A percentile compares a stretch with the other conserved stretches of the same genome.
phyloP scores from a whole-genome alignment of 441 rosid species.

The Theobroma grandiflorum region DNA sequence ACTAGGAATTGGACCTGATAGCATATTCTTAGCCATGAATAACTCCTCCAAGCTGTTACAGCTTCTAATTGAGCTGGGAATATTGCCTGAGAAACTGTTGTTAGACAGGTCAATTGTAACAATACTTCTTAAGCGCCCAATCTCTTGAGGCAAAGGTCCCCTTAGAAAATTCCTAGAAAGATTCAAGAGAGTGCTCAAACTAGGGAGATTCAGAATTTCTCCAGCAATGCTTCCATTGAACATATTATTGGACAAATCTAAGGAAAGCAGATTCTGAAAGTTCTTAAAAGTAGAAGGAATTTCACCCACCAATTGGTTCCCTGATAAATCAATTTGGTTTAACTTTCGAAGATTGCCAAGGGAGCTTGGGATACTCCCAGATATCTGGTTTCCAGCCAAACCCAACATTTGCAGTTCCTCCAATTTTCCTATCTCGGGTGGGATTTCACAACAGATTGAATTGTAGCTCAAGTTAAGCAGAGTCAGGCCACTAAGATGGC shows the following conservation, averaged over 20 bases:
- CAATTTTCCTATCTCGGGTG: slow-evolving; percentile 47
- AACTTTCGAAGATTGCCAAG: slow-evolving; percentile 45
- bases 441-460: slow-evolving; percentile 48
- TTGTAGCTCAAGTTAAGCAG: slow-evolving; percentile 54
- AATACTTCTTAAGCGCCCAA: slow-evolving; percentile 40
- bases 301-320: slow-evolving; percentile 43
- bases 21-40: slow-evolving; percentile 42
- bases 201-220: slow-evolving; percentile 49
- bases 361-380: slow-evolving; percentile 45
- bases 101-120: slow-evolving; percentile 48
- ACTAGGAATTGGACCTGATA: slow-evolving; percentile 50
- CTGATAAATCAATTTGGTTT: slow-evolving; percentile 51
- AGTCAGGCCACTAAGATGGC: slow-evolving; percentile 44
- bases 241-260: slow-evolving; percentile 59
- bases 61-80: slow-evolving; percentile 45
- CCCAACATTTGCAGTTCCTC: slow-evolving; percentile 41
- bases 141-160: slow-evolving; percentile 47
- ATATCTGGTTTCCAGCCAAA: slow-evolving; percentile 48
- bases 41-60: slow-evolving; percentile 60
- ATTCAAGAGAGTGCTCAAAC: slow-evolving; percentile 48
- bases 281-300: slow-evolving; percentile 49
- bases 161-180: slow-evolving; percentile 49
- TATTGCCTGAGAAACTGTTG: slow-evolving; percentile 49
- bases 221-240: slow-evolving; percentile 53
- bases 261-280: slow-evolving; percentile 42